A percentile compares a stretch with the other conserved stretches of the same genome.
Evolutionary conservation across 257 asterid genomes (phyloP).

Genomic region (Thymus mandschuricus): DNA sequence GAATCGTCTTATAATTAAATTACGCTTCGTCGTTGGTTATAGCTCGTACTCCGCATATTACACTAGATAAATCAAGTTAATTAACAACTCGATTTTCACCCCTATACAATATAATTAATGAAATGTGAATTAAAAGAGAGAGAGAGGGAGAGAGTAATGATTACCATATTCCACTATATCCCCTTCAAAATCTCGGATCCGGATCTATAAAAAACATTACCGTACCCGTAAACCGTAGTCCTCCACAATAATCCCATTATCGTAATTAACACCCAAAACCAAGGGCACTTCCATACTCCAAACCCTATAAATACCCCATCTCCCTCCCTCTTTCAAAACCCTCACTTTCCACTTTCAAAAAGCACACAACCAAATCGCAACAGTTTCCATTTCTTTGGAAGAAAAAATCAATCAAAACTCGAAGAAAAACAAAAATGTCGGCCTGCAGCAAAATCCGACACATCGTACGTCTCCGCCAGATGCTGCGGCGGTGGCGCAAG

Average conservation of each 20-base stretch:
- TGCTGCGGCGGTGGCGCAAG: conserved; percentile 67
- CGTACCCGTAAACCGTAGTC: conserved; percentile 22
- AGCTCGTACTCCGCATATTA: too few species aligned
- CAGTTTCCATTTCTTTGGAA: background rate
- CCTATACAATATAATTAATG: background rate
- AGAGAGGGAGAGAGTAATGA: background rate
- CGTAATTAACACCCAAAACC: conserved; percentile 43
- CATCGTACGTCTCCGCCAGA: conserved; percentile 63
- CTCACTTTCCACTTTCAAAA: conserved; percentile 19
- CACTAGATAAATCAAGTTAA: too few species aligned
- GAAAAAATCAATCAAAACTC: background rate
- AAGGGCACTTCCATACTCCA: conserved; percentile 20
- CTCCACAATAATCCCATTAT: background rate
- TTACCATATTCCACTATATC: background rate
- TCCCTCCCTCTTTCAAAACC: conserved; percentile 7
- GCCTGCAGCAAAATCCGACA: conserved; percentile 64
- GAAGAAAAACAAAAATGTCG: conserved; percentile 40
- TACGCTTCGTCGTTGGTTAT: too few species aligned
- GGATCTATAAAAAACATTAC: background rate
- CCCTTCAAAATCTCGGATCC: conserved; percentile 1
- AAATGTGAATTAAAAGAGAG: background rate
- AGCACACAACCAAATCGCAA: background rate
- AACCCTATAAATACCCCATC: conserved; percentile 35
- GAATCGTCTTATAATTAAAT: too few species aligned
- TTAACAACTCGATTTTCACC: background rate